A percentile compares a stretch with the other conserved stretches of the same genome.
phyloP scores from a whole-genome alignment of 2,329 filamentous ascomycete species.

The Plenodomus biglobosus region DNA sequence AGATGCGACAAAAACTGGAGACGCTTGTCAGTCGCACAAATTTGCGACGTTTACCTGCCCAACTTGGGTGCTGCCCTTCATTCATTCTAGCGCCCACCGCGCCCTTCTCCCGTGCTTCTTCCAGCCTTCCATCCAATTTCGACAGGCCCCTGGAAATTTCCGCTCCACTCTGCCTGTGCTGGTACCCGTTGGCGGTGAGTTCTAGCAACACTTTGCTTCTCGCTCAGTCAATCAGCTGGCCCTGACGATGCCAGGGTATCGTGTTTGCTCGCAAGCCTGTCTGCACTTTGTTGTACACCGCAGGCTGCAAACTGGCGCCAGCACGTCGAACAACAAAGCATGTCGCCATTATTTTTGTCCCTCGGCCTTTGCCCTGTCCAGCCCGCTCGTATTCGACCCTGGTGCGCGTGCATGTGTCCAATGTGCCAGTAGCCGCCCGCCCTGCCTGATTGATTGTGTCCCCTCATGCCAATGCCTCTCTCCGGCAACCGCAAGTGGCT shows the following conservation, averaged over 20 bases:
- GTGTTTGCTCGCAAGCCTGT: slow-evolving; percentile 14
- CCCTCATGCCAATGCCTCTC: slow-evolving; percentile 9
- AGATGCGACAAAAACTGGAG: slow-evolving; percentile 22
- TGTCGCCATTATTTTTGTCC: slow-evolving; percentile 40
- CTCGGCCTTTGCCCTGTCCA: slow-evolving; percentile 23
- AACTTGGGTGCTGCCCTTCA: slow-evolving; percentile 15
- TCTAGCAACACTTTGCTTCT: slow-evolving; percentile 19
- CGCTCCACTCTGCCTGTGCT: slow-evolving; percentile 25
- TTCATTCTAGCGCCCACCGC: slow-evolving; percentile 31
- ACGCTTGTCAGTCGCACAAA: slow-evolving; percentile 28
- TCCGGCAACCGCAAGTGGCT: slow-evolving; percentile 22
- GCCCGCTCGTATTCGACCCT: slow-evolving; percentile 34
- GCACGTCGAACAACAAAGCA: slow-evolving; percentile 13
- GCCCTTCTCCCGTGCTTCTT: slow-evolving; percentile 45
- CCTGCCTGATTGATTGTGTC: background rate
- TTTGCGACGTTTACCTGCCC: slow-evolving; percentile 32
- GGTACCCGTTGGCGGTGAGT: slow-evolving; percentile 32
- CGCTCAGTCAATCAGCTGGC: slow-evolving; percentile 12
- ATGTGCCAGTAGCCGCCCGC: slow-evolving; percentile 13
- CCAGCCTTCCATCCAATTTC: slow-evolving; percentile 41
- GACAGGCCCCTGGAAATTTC: slow-evolving; percentile 25
- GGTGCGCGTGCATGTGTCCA: slow-evolving; percentile 16
- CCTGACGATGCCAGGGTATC: slow-evolving; percentile 6
- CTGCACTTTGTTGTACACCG: background rate
- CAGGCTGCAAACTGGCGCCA: slow-evolving; percentile 23